Evolutionary conservation across 345 rosid genomes (phyloP).

Genomic region (Physaria fendleri): DNA sequence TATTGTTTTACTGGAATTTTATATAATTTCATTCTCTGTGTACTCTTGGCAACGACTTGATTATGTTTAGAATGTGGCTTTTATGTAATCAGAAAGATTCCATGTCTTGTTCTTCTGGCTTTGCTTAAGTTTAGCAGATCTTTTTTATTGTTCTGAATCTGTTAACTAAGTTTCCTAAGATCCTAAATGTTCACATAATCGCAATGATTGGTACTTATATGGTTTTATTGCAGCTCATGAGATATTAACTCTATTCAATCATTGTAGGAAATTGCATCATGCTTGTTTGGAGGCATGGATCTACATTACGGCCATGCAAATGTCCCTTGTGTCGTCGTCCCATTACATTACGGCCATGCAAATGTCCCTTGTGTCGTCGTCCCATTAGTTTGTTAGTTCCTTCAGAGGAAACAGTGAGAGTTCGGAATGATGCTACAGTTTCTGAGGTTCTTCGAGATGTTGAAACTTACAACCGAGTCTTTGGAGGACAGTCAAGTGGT

Average conservation of each 20-base stretch:
- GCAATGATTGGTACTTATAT: not conserved
- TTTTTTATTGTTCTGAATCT: not conserved
- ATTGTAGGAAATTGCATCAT: constrained; percentile 63
- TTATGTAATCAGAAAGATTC: not conserved
- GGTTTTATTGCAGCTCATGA: not conserved
- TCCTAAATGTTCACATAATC: not conserved
- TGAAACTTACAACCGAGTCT: constrained; percentile 59
- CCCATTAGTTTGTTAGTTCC: constrained; percentile 68
- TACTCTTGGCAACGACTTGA: not conserved
- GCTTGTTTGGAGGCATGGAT: constrained; percentile 73
- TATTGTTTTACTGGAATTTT: not conserved
- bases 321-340: constrained; percentile 80
- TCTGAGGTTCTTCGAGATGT: constrained; percentile 43
- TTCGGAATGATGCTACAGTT: constrained; percentile 35
- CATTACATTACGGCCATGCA: constrained; percentile 67
- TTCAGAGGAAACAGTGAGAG: constrained; percentile 41
- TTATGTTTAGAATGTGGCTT: not conserved
- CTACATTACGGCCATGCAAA: constrained; percentile 59
- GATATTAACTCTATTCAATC: not conserved
- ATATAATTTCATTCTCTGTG: not conserved
- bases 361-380: constrained; percentile 80
- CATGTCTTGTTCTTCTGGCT: not conserved
- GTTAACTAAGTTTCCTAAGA: not conserved
- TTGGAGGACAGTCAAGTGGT: constrained; percentile 43
- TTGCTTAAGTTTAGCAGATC: not conserved